A percentile compares a stretch with the other conserved stretches of the same genome.
These are phyloP conservation scores for Russula sp. DNA, from an alignment of 768 basidiomycete genomes.

Conservation along the genomic window DNA sequence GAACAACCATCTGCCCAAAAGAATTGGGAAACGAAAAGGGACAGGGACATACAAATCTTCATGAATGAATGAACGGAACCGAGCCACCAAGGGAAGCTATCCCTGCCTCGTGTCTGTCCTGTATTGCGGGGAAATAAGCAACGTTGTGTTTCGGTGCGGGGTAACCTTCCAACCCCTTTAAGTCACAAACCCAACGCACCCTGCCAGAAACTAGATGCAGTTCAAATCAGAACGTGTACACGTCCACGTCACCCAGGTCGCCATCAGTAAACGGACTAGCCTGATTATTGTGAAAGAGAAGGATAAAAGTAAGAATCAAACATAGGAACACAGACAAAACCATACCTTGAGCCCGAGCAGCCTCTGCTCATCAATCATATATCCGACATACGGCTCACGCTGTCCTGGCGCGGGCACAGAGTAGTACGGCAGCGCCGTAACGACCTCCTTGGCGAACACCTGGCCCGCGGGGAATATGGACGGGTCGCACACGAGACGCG, in stretches of 20 bases:
- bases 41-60: too few species aligned
- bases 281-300: constrained; percentile 2
- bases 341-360: constrained; percentile 32
- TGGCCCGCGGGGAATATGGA: constrained; percentile 3
- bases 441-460: constrained; percentile 26
- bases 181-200: not conserved
- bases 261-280: constrained; percentile 28
- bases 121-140: constrained; percentile 11
- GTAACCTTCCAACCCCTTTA: not conserved
- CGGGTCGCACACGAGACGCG: constrained; percentile 6
- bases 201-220: not conserved
- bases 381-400: constrained; percentile 26
- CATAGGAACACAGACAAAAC: not conserved
- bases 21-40: not conserved
- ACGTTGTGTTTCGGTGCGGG: not conserved
- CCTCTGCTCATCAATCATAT: constrained; percentile 36
- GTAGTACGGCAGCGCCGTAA: constrained; percentile 28
- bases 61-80: not conserved
- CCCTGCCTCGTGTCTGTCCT: not conserved
- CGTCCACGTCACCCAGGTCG: constrained; percentile 32
- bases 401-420: constrained; percentile 7
- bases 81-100: not conserved
- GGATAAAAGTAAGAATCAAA: not conserved
- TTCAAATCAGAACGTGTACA: constrained; percentile 30
- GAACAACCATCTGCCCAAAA: not conserved